Evolutionary conservation across 169 alveolate species (phyloP).

Genomic region (Cryptosporidium ryanae): DNA sequence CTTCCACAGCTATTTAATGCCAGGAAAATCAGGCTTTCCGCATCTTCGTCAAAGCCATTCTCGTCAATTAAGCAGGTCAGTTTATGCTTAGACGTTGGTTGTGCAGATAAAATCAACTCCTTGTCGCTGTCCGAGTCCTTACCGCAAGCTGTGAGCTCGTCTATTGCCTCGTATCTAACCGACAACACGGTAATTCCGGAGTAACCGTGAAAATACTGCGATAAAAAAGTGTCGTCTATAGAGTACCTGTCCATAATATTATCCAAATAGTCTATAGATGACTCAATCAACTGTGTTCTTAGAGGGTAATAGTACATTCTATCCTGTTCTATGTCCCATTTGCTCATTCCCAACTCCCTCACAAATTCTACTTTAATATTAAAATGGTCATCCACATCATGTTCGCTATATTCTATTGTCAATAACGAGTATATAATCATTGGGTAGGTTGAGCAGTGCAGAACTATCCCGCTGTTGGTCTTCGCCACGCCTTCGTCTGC

Average conservation of each 20-base stretch:
- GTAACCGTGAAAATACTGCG: constrained; percentile 54
- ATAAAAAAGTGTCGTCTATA: constrained; percentile 43
- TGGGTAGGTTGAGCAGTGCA: constrained; percentile 25
- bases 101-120: constrained; percentile 5
- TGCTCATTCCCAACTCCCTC: constrained; percentile 23
- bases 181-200: constrained; percentile 42
- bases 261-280: constrained; percentile 41
- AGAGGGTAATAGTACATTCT: constrained; percentile 36
- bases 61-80: not conserved
- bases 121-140: not conserved
- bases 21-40: constrained; percentile 16
- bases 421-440: constrained; percentile 17
- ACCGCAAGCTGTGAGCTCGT: not conserved
- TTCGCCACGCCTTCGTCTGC: not conserved
- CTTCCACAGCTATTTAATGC: constrained; percentile 63
- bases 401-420: not conserved
- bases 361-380: constrained; percentile 11
- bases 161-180: not conserved
- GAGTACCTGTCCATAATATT: constrained; percentile 44
- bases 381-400: constrained; percentile 13
- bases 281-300: constrained; percentile 40
- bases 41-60: not conserved
- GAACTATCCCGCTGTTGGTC: constrained; percentile 15
- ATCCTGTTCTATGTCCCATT: constrained; percentile 57
- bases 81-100: constrained; percentile 38